A percentile compares a stretch with the other conserved stretches of the same genome.
Evolutionary conservation across 2,329 filamentous ascomycete genomes (phyloP).

Genomic region (Colletotrichum sp.): DNA sequence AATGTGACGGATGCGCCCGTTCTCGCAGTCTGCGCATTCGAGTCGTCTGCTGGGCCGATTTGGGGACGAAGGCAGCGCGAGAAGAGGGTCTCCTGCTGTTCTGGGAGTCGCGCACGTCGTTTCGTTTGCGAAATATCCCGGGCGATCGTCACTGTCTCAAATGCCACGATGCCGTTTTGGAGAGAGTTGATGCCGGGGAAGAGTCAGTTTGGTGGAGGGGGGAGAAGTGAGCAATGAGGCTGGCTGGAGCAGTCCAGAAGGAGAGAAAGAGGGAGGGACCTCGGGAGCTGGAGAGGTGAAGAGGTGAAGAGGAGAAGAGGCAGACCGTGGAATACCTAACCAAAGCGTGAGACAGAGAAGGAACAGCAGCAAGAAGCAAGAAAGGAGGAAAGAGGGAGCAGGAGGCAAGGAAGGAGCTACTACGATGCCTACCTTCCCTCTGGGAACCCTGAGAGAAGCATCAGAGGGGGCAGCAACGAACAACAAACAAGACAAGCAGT

Average conservation of each 20-base stretch:
- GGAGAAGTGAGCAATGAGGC: background rate
- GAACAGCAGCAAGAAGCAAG: background rate
- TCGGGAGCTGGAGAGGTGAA: background rate
- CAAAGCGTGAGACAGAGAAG: background rate
- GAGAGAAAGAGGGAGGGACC: background rate
- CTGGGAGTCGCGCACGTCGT: background rate
- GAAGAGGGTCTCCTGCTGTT: slow-evolving; percentile 1
- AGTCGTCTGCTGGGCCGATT: slow-evolving; percentile 6
- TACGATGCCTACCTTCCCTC: background rate
- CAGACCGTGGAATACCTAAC: background rate
- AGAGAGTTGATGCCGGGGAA: background rate
- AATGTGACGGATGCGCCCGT: slow-evolving; percentile 19
- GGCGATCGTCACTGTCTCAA: slow-evolving; percentile 2
- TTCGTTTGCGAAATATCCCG: background rate
- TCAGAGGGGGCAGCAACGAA: background rate
- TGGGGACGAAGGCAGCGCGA: background rate
- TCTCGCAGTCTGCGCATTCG: background rate
- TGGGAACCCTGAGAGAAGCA: background rate
- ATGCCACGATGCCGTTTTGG: background rate
- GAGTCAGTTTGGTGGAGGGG: background rate
- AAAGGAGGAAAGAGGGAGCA: background rate
- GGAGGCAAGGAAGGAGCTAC: background rate
- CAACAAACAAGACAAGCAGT: background rate
- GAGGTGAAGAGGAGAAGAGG: background rate
- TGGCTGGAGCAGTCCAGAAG: background rate